Base-by-base conservation (phyloP, 2,329 filamentous ascomycete genomes). In the Epichloe uncinata region DNA sequence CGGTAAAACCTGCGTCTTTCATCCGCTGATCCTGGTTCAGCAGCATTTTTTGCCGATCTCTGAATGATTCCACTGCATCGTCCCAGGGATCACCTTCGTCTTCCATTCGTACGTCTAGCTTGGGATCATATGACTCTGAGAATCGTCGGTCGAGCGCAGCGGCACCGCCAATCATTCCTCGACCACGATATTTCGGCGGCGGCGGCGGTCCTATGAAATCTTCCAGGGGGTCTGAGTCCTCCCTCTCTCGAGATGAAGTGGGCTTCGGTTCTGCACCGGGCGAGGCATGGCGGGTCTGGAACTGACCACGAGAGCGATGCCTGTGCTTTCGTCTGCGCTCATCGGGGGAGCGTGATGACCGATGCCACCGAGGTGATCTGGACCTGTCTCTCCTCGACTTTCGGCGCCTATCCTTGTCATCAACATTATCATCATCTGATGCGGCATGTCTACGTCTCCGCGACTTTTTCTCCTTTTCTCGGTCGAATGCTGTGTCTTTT, bases 141-240 rank as follows among this genome's bases (percentile, higher is more conserved):
- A 96, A 97, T 48, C 86, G 86, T 22, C 77, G 73, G 60, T 96
- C 89, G 56, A 96, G 94, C 9, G 78, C 81, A 26, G 81, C 82
- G 5, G 70, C 66, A 1, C 74, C 74, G 4, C 74, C 69, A 38
- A 78, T 72, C 13, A 78, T 78, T 37, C 88, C 88, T 38, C 88
- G 79, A 9, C 88, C 88, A 30, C 86, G 81, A 45, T 60, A 60
- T 42, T 54, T 65, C 3, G 70, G 68, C 18, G 73, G 74, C 30
- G 82, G 81, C 8, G 78, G 81, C 1, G 88, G 88, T 0, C 89
- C 90, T 35, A 95, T 82, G 18, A 91, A 69, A 3, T 84, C 79
- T 50, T 89, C 82, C 3, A 89, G 68, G 1, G 86, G 82, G 61
- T 94, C 87, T 0, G 85, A 89, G 38, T 61, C 59, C 5, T 61